Conservation (phyloP, 345 rosid species). For the Adansonia digitata region DNA sequence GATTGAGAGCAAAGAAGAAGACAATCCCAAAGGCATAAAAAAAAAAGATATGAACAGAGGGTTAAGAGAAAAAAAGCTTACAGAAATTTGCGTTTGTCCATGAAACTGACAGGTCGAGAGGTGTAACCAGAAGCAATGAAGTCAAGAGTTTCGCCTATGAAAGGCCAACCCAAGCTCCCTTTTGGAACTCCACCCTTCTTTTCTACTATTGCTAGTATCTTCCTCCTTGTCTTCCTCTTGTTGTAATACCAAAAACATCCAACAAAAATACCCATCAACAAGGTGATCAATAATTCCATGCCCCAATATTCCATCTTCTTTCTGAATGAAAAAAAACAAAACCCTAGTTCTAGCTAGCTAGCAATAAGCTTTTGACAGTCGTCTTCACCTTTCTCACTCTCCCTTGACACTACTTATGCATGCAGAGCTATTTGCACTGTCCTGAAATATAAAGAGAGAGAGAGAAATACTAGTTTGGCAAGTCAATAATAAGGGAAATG, state of each 20-base stretch:
- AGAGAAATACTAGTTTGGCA: too few species aligned
- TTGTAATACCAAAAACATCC: slow-evolving; percentile 31
- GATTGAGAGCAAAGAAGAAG: slow-evolving; percentile 6
- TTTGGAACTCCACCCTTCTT: slow-evolving; percentile 45
- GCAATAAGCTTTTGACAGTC: too few species aligned
- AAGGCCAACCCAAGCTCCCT: slow-evolving; percentile 91
- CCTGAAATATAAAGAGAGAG: too few species aligned
- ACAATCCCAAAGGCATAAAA: not conserved
- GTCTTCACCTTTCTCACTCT: too few species aligned
- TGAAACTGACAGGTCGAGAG: slow-evolving; percentile 79
- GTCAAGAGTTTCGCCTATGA: slow-evolving; percentile 79
- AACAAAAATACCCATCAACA: slow-evolving; percentile 29
- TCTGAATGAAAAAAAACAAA: not conserved
- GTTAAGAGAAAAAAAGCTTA: slow-evolving; percentile 27
- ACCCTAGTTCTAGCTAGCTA: slow-evolving; percentile 17
- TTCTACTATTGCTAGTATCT: not conserved
- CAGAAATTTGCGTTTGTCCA: slow-evolving; percentile 81
- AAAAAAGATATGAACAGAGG: not conserved
- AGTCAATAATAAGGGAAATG: too few species aligned
- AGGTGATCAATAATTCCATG: slow-evolving; percentile 21
- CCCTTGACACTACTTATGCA: too few species aligned
- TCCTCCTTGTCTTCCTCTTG: slow-evolving; percentile 4
- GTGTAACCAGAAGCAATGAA: slow-evolving; percentile 82
- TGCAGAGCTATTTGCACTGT: too few species aligned
- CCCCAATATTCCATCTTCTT: slow-evolving; percentile 32